Evolutionary conservation across 2,329 filamentous ascomycete species (phyloP).

Genomic region (Xylariaceae sp.): DNA sequence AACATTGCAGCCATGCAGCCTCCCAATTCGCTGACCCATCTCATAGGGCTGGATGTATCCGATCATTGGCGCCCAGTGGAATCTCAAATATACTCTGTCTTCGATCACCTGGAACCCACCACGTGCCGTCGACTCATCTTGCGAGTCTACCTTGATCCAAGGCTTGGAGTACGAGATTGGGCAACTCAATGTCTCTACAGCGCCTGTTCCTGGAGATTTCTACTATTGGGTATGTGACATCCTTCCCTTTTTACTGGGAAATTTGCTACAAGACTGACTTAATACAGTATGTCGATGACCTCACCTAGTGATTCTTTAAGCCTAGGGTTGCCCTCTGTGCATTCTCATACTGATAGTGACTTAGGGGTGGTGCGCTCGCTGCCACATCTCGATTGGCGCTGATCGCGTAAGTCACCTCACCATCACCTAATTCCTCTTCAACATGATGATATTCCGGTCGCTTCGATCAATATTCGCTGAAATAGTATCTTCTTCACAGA

Average conservation of each 20-base stretch:
- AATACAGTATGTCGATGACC: too few relatives aligned
- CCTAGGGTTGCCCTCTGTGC: not conserved
- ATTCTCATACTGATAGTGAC: not conserved
- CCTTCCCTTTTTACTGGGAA: not conserved
- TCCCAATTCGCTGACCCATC: too few relatives aligned
- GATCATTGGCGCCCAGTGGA: slow-evolving; percentile 5
- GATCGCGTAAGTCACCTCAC: slow-evolving; percentile 7
- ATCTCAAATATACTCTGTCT: not conserved
- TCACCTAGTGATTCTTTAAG: not conserved
- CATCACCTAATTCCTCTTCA: not conserved
- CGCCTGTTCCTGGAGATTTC: slow-evolving; percentile 8
- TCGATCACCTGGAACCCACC: slow-evolving; percentile 6
- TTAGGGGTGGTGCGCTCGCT: slow-evolving; percentile 2
- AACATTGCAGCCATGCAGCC: too few relatives aligned
- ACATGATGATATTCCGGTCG: not conserved
- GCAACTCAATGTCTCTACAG: slow-evolving; percentile 2
- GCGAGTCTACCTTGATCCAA: not conserved
- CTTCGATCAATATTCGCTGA: too few relatives aligned
- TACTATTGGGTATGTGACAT: slow-evolving; percentile 3
- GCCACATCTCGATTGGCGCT: slow-evolving; percentile 5
- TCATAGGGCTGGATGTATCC: slow-evolving; percentile 8
- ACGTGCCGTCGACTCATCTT: slow-evolving; percentile 3
- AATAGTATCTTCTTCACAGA: not conserved
- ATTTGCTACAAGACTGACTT: too few relatives aligned
- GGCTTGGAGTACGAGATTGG: slow-evolving; percentile 6